Base-by-base conservation (phyloP, 176 grass and related monocot genomes). In the Rhynchospora breviuscula region DNA sequence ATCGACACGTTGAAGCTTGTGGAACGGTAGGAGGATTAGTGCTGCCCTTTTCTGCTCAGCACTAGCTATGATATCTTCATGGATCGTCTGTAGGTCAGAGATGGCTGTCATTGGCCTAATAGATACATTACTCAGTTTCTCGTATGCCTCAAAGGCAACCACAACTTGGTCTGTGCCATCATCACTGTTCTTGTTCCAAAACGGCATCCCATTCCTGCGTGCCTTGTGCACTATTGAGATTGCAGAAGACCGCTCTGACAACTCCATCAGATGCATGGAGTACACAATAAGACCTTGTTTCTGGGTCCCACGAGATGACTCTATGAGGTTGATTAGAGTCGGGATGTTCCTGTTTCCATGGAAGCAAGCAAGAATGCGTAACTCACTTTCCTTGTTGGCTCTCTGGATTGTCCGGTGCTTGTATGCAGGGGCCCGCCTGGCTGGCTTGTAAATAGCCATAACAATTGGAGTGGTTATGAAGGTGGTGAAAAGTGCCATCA, bases 401-500 rank as follows among this genome's bases (percentile, higher is more conserved):
- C 85, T 53, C 63, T 87, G 62, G 47, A 81, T 74, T 14, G 78
- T 60, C 10, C 78, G 85, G 78, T 87, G 85, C 35, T 87, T 87
- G 77, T 81, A 73, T 12, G 33, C 2, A 7, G 49, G 64, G 49
- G 85, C 76, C 22, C 52, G 49, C 57, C 85, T 63, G 8, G 85
- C 85, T 40, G 85, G 85, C 77, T 87, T 87, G 85, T 87, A 87
- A 60, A 87, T 63, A 15, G 64, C 85, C 26, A 45, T 86, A 58
- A 86, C 84, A 74, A 85, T 66, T 4, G 84, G 79, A 23, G 79
- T 89, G n/a, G 87, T 89, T 54, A 89, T 79, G 78, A 89, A 86
- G 46, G 87, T 89, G 46, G 87, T 89, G 67, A 88, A 88, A 31
- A 89, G 87, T 7, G 87, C 83, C 77, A 89, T 89, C 2, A 89